These are phyloP conservation scores for Hansfordia pulvinata DNA, from an alignment of 2,329 filamentous ascomycete species.

Conservation along the genomic window DNA sequence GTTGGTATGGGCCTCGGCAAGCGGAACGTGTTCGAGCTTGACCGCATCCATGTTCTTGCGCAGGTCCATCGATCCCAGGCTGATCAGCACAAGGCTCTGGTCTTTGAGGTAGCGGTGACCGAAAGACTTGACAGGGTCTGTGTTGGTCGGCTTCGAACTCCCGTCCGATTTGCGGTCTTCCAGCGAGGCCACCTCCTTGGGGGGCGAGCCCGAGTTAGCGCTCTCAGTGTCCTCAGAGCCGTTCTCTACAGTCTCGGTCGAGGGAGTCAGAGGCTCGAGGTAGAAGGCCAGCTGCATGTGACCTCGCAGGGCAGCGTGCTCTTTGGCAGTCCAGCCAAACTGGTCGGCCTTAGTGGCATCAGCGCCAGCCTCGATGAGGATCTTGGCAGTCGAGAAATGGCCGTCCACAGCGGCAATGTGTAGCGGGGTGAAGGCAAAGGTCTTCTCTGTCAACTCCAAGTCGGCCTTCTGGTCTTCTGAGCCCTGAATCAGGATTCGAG, in stretches of 20 bases:
- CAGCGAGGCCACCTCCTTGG: slow-evolving; percentile 44
- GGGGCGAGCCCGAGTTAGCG: slow-evolving; percentile 20
- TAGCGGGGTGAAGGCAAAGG: slow-evolving; percentile 89
- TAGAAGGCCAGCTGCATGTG: slow-evolving; percentile 69
- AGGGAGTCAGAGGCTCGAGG: slow-evolving; percentile 40
- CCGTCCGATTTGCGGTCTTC: slow-evolving; percentile 43
- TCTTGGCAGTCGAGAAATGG: slow-evolving; percentile 57
- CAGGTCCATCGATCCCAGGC: slow-evolving; percentile 88
- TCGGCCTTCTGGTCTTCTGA: slow-evolving; percentile 58
- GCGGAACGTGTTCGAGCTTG: slow-evolving; percentile 73
- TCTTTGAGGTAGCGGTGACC: slow-evolving; percentile 89
- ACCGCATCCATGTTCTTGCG: slow-evolving; percentile 71
- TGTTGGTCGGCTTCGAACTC: slow-evolving; percentile 34
- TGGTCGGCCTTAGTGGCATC: slow-evolving; percentile 63
- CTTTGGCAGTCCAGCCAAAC: slow-evolving; percentile 87
- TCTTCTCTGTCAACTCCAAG: slow-evolving; percentile 65
- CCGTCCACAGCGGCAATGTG: slow-evolving; percentile 90
- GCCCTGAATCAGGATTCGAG: slow-evolving; percentile 59
- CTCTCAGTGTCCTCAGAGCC: slow-evolving; percentile 15
- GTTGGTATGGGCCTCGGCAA: slow-evolving; percentile 79
- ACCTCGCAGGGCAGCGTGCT: slow-evolving; percentile 82
- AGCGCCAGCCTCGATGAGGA: slow-evolving; percentile 67
- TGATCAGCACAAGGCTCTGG: slow-evolving; percentile 82
- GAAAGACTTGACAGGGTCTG: slow-evolving; percentile 89
- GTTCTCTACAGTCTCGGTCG: slow-evolving; percentile 9